Conservation (phyloP, 1,139 yeast genomes). For the Suhomyces ambrosiae region DNA sequence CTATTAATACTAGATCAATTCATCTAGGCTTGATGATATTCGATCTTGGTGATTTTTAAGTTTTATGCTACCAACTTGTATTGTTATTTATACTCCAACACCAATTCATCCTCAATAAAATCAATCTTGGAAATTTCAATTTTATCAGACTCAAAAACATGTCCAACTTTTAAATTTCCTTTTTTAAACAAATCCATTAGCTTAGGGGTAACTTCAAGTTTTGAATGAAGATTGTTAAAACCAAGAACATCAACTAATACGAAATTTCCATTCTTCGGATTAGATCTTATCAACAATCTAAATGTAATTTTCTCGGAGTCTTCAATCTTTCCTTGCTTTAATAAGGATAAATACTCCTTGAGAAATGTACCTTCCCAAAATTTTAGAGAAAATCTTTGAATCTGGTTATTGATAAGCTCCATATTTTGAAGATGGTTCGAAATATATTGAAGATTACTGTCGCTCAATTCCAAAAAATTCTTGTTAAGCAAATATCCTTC, state of each 20-base stretch:
- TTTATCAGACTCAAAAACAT: constrained; percentile 21
- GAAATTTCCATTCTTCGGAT: constrained; percentile 28
- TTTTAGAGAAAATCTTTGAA: constrained; percentile 28
- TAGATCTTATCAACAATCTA: constrained; percentile 28
- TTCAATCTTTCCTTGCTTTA: constrained; percentile 18
- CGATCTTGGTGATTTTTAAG: no score
- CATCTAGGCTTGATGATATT: not conserved
- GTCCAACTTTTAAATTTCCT: constrained; percentile 29
- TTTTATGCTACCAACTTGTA: no score
- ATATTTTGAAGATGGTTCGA: constrained; percentile 35
- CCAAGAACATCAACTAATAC: constrained; percentile 31
- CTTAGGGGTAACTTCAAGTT: constrained; percentile 25
- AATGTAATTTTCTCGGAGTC: constrained; percentile 25
- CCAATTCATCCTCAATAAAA: constrained; percentile 35
- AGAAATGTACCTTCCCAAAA: constrained; percentile 47
- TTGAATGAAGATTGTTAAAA: constrained; percentile 28
- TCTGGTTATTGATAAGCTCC: constrained; percentile 30
- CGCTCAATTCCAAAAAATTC: constrained; percentile 8
- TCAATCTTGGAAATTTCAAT: constrained; percentile 32
- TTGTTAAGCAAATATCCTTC: constrained; percentile 28
- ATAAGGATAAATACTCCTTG: constrained; percentile 27
- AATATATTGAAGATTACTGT: constrained; percentile 21
- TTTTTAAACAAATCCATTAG: constrained; percentile 23
- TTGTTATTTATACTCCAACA: constrained; percentile 19
- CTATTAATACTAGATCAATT: not conserved